These are phyloP conservation scores for Penicillium mononematosum DNA, from an alignment of 495 filamentous ascomycete species.

Conservation along the genomic window DNA sequence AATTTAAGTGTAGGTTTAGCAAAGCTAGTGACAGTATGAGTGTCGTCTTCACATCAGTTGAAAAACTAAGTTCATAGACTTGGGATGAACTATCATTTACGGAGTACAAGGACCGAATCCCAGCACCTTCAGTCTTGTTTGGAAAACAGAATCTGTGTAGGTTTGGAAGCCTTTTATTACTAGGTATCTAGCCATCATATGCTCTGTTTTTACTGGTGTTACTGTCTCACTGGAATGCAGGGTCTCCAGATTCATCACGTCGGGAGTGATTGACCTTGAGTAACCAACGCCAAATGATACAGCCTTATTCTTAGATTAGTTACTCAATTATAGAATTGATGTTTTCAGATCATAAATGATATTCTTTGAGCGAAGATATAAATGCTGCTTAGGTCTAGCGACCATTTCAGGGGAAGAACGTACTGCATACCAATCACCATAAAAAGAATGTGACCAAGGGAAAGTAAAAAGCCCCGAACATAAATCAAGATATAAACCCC, in stretches of 20 bases:
- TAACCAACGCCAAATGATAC: background rate
- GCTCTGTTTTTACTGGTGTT: background rate
- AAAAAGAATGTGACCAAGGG: background rate
- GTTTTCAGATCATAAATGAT: background rate
- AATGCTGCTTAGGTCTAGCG: background rate
- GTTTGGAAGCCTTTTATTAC: background rate
- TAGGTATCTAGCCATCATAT: background rate
- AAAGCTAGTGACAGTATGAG: background rate
- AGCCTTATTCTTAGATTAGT: background rate
- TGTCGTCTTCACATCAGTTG: background rate
- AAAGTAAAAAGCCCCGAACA: background rate
- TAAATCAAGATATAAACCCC: background rate
- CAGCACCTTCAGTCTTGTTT: background rate
- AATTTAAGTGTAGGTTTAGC: background rate
- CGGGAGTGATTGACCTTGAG: background rate
- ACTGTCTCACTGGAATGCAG: slow-evolving; percentile 9
- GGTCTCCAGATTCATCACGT: background rate
- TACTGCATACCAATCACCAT: slow-evolving; percentile 1
- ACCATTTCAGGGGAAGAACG: background rate
- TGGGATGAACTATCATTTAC: background rate
- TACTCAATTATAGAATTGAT: background rate
- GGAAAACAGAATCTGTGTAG: background rate
- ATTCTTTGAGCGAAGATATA: background rate
- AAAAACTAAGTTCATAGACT: background rate
- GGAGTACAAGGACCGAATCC: background rate